Conservation (phyloP, 1,284 basidiomycete genomes). For the Gastroboletus turbinatus region DNA sequence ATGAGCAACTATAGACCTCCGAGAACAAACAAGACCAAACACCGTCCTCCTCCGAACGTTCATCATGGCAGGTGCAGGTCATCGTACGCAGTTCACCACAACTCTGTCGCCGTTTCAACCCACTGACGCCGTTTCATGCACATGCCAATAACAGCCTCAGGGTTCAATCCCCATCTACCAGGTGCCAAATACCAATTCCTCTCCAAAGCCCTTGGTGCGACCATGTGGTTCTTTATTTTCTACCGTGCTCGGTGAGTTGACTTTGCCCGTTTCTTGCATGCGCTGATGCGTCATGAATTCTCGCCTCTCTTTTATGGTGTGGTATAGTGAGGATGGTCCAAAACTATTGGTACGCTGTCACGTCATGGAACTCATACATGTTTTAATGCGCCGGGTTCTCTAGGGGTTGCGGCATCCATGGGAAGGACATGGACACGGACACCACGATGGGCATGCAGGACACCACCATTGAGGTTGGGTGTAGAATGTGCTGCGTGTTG, state of each 20-base stretch:
- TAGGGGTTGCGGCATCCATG: conserved; percentile 59
- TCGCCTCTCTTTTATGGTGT: not conserved
- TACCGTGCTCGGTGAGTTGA: conserved; percentile 81
- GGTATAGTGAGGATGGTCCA: conserved; percentile 65
- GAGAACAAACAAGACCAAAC: conserved; percentile 29
- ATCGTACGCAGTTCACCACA: conserved; percentile 21
- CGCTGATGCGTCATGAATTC: conserved; percentile 1
- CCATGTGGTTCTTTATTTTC: conserved; percentile 99
- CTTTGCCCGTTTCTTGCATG: not conserved
- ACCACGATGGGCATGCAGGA: conserved; percentile 33
- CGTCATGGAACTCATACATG: not conserved
- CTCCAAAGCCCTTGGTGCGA: conserved; percentile 82
- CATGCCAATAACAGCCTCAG: conserved; percentile 46
- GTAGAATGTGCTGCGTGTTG: conserved; percentile 15
- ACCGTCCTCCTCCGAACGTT: conserved; percentile 24
- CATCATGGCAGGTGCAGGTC: conserved; percentile 32
- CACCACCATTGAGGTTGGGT: conserved; percentile 26
- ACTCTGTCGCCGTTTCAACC: not conserved
- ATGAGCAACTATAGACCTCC: not conserved
- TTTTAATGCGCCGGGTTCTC: conserved; percentile 10
- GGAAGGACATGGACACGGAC: conserved; percentile 50
- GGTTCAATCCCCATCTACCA: conserved; percentile 85
- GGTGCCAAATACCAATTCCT: conserved; percentile 76
- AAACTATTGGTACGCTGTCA: conserved; percentile 59
- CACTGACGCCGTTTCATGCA: not conserved